These are phyloP conservation scores for Euphorbia lathyris DNA, from an alignment of 345 rosid genomes.

Conservation along the genomic window DNA sequence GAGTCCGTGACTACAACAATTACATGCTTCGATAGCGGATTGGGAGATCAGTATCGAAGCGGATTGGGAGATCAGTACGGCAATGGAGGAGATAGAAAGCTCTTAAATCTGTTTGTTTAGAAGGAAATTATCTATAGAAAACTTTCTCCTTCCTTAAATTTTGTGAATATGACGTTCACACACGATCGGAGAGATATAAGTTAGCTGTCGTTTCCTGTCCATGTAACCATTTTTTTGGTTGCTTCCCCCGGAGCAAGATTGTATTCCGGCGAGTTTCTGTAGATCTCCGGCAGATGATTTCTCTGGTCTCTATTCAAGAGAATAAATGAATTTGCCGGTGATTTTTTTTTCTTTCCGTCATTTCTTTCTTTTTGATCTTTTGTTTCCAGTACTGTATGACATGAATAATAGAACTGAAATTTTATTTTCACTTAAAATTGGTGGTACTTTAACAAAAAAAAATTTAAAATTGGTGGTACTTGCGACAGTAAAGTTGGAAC, in stretches of 20 bases:
- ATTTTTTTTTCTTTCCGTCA: background rate
- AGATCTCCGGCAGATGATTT: constrained; percentile 52
- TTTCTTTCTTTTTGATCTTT: background rate
- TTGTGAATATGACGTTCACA: constrained; percentile 26
- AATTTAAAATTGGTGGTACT: too few relatives aligned
- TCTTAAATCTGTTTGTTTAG: constrained; percentile 57
- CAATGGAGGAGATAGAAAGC: constrained; percentile 39
- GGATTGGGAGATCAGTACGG: constrained; percentile 32
- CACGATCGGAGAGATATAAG: background rate
- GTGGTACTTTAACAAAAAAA: too few relatives aligned
- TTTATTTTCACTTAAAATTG: too few relatives aligned
- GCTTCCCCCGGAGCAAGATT: constrained; percentile 24
- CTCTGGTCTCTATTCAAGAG: constrained; percentile 34
- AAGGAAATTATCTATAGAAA: constrained; percentile 4
- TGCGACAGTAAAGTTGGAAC: background rate
- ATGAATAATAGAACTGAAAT: constrained; percentile 21
- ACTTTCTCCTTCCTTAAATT: constrained; percentile 8
- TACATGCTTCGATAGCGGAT: constrained; percentile 54
- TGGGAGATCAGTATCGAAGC: constrained; percentile 34
- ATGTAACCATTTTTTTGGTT: background rate
- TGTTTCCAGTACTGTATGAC: constrained; percentile 18
- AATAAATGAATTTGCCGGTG: constrained; percentile 57
- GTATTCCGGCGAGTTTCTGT: constrained; percentile 44
- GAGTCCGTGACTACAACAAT: constrained; percentile 60
- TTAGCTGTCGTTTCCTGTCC: background rate